Conservation (phyloP, 345 rosid species). For the Eucalyptus fibrosa region DNA sequence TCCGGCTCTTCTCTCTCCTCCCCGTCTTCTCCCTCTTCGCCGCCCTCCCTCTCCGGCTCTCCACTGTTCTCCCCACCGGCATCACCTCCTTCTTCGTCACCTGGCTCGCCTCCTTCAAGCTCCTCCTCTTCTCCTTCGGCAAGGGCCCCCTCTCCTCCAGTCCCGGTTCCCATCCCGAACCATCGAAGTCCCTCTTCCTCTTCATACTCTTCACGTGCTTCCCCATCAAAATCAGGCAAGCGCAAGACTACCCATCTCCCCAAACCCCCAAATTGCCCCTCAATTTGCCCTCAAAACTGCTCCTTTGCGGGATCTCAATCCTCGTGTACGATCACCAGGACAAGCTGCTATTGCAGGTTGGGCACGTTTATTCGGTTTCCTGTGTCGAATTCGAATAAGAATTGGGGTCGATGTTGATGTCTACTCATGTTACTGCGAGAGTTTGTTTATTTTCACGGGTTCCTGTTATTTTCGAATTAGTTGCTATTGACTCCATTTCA, state of each 20-base stretch:
- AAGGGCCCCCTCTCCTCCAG: no score
- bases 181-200: no score
- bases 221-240: slow-evolving; percentile 5
- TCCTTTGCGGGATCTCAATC: not conserved
- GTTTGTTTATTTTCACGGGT: not conserved
- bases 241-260: not conserved
- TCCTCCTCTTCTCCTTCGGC: no score
- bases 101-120: no score
- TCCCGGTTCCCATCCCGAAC: no score
- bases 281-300: not conserved
- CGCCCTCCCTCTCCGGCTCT: slow-evolving; percentile 10
- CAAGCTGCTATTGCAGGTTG: not conserved
- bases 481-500: not conserved
- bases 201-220: slow-evolving; percentile 3
- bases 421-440: not conserved
- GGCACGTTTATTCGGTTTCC: not conserved
- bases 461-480: not conserved
- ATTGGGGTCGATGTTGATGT: not conserved
- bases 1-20: slow-evolving; percentile 18
- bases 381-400: not conserved
- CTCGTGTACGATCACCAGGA: not conserved
- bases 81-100: not conserved
- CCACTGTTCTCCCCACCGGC: slow-evolving; percentile 1
- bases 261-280: not conserved
- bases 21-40: slow-evolving; percentile 25